phyloP scores from a whole-genome alignment of 805 yeast species.

The Cyberlindnera xishuangbannaensis region DNA sequence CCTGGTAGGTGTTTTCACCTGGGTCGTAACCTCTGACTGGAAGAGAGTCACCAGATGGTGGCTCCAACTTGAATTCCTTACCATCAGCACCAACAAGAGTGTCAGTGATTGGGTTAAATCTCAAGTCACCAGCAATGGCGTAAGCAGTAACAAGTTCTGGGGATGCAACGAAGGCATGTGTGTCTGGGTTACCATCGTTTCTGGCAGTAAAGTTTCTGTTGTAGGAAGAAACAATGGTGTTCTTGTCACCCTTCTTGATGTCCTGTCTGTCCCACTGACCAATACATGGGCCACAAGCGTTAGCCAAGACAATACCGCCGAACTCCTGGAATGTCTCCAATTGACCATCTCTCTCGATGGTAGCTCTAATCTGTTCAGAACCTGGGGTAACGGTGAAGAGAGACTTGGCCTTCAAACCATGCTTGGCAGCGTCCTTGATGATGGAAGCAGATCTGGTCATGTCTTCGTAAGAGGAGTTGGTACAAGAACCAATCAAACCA shows the following conservation, averaged over 20 bases:
- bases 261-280: constrained; percentile 99
- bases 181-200: constrained; percentile 96
- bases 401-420: constrained; percentile 84
- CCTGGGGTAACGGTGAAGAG: constrained; percentile 97
- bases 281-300: constrained; percentile 99
- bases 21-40: constrained; percentile 87
- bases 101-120: constrained; percentile 94
- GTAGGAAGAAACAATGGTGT: constrained; percentile 93
- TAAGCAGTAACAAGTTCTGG: constrained; percentile 95
- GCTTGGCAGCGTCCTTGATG: constrained; percentile 78
- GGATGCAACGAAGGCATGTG: constrained; percentile 95
- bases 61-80: constrained; percentile 79
- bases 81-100: constrained; percentile 84
- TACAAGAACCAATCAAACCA: constrained; percentile 96
- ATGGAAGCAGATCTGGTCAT: constrained; percentile 94
- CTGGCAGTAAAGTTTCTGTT: constrained; percentile 97
- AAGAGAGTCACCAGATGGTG: constrained; percentile 87
- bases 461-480: constrained; percentile 97
- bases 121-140: constrained; percentile 93
- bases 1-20: constrained; percentile 94
- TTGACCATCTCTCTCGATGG: constrained; percentile 92
- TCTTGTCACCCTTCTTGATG: constrained; percentile 56
- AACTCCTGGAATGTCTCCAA: constrained; percentile 72
- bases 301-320: constrained; percentile 91
- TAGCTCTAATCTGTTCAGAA: constrained; percentile 96